Base-by-base conservation (phyloP, 306 rosid species). In the Begonia peltatifolia region DNA sequence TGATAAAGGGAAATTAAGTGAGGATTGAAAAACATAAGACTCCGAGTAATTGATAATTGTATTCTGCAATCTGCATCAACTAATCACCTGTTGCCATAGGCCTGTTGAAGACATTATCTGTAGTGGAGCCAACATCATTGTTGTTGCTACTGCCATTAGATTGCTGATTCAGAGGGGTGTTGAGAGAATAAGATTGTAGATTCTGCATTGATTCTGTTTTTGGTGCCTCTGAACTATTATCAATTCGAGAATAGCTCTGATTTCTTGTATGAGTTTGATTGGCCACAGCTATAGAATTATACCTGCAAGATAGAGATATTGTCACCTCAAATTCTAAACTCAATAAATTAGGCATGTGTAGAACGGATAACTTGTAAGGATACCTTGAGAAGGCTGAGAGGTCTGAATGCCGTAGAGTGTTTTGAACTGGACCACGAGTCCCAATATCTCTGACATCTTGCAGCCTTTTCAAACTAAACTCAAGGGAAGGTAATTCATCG, bases 371-470 rank as follows among this genome's bases (percentile, higher is more conserved):
- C 38, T 30, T 30, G 38, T 5, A 30, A 20, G 23, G 71, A 56
- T 74, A 79, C 93, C 73, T 83, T 23, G 84, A 76, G 64, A 74
- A 76, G 61, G 87, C 80, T 17, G 93, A 74, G 55, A 69, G 72
- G 58, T 67, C 68, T 43, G 79, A 77, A 58, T 70, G 78, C 61
- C 76, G 74, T 59, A 77, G 64, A 54, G 70, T 62, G 72, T 67
- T 83, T 63, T 51, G 64, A 30, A 30, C 38, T 5, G 38, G 38
- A 30, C 38, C 55, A 49, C 66, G 72, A 69, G 14, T 58, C 42
- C 54, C 68, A 23, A 69, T 57, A 70, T 79, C 74, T 52, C 2
- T 54, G 46, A 53, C 59, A 36, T 68, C 87, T 69, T 71, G 64
- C 46, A 68, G 70, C 58, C 76, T 69, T 71, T 70, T 72, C 68